These are phyloP conservation scores for Haberlea rhodopensis DNA, from an alignment of 257 asterid species.

Conservation along the genomic window DNA sequence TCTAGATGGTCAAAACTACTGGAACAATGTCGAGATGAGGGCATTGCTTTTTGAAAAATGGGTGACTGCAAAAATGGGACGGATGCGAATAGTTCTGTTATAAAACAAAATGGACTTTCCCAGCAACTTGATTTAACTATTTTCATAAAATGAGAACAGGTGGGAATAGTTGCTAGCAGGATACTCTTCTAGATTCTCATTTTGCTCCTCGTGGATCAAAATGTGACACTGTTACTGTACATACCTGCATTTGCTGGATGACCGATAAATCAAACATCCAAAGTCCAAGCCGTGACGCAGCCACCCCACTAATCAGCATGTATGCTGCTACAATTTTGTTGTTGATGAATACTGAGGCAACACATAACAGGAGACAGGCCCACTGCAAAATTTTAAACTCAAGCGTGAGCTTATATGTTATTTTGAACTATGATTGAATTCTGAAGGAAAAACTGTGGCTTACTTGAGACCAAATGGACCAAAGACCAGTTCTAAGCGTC, in stretches of 20 bases:
- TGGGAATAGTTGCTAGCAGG: neutral
- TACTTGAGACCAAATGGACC: conserved; percentile 98
- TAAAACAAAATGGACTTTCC: too few relatives aligned
- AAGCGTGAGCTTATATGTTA: neutral
- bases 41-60: too few relatives aligned
- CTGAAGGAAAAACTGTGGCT: neutral
- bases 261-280: conserved; percentile 92
- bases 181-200: neutral
- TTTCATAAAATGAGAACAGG: neutral
- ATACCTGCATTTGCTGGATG: conserved; percentile 95
- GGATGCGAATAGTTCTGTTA: too few relatives aligned
- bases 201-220: neutral
- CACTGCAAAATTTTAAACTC: conserved; percentile 49
- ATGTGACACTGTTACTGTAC: neutral
- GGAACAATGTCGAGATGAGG: too few relatives aligned
- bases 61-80: too few relatives aligned
- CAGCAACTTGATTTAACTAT: too few relatives aligned
- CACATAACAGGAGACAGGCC: conserved; percentile 66
- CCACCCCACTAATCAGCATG: conserved; percentile 80
- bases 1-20: too few relatives aligned
- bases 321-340: conserved; percentile 47
- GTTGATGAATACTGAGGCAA: conserved; percentile 60
- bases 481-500: conserved; percentile 72
- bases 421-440: neutral
- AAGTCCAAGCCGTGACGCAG: conserved; percentile 83